Conservation (phyloP, 129 eudicot genomes). For the Scalesia atractyloides region DNA sequence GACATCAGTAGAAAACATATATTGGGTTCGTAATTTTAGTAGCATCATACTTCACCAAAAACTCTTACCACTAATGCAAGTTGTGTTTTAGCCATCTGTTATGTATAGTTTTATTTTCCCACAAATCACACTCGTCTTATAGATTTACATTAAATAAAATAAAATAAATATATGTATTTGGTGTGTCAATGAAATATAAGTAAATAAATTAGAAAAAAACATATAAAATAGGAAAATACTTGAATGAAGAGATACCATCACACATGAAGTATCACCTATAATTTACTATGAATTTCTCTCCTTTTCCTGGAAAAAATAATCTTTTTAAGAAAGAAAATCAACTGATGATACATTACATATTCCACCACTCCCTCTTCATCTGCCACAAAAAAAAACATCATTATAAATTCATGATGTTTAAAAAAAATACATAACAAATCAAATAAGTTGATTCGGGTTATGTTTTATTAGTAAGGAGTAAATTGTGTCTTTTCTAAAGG, state of each 20-base stretch:
- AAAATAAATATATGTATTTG: slow-evolving; percentile 9
- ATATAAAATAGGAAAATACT: slow-evolving; percentile 5
- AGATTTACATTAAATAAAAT: neutral
- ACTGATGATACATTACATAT: slow-evolving; percentile 13
- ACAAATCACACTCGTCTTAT: neutral
- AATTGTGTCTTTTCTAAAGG: neutral
- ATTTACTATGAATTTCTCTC: slow-evolving; percentile 35
- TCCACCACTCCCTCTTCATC: slow-evolving; percentile 22
- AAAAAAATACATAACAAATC: neutral
- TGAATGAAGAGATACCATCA: slow-evolving; percentile 31
- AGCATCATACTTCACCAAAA: neutral
- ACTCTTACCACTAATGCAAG: neutral
- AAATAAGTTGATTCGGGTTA: neutral
- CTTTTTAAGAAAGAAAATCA: slow-evolving; percentile 20
- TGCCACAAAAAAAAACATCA: slow-evolving; percentile 20
- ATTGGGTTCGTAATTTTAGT: neutral
- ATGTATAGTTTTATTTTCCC: neutral
- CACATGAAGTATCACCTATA: slow-evolving; percentile 32
- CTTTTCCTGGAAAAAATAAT: slow-evolving; percentile 13
- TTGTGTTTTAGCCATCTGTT: neutral
- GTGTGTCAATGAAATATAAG: slow-evolving; percentile 29
- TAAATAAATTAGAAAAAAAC: slow-evolving; percentile 23
- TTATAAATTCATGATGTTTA: neutral
- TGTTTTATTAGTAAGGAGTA: neutral
- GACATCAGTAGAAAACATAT: neutral